Evolutionary conservation across 2,329 filamentous ascomycete genomes (phyloP).

Genomic region (Esteya vermicola): DNA sequence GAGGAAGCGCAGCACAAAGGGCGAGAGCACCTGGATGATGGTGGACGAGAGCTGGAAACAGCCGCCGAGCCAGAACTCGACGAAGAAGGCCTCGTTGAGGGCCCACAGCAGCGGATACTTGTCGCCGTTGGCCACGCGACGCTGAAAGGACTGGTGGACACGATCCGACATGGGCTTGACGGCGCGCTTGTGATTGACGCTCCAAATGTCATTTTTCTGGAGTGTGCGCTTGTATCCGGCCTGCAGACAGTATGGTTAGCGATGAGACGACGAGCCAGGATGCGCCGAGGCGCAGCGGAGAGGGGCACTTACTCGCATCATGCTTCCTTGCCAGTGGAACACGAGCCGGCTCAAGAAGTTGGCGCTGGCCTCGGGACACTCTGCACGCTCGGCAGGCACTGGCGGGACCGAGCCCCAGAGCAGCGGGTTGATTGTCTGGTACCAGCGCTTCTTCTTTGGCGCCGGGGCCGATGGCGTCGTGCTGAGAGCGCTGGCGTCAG

Average conservation of each 20-base stretch:
- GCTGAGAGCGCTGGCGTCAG: conserved; percentile 34
- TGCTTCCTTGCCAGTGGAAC: conserved; percentile 80
- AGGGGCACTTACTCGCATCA: conserved; percentile 71
- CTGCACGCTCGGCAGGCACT: conserved; percentile 35
- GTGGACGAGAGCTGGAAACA: conserved; percentile 59
- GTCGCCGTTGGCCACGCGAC: conserved; percentile 50
- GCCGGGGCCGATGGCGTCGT: conserved; percentile 7
- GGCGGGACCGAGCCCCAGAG: conserved; percentile 42
- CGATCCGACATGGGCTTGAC: conserved; percentile 55
- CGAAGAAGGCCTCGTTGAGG: conserved; percentile 72
- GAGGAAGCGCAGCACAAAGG: conserved; percentile 72
- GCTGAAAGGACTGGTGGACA: conserved; percentile 54
- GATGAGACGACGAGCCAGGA: neutral
- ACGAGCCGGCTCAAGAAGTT: conserved; percentile 60
- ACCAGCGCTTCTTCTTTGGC: conserved; percentile 39
- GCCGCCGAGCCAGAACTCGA: conserved; percentile 78
- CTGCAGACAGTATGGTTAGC: conserved; percentile 24
- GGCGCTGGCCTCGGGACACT: conserved; percentile 59
- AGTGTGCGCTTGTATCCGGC: conserved; percentile 75
- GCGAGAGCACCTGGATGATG: conserved; percentile 66
- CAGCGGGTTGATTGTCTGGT: conserved; percentile 46
- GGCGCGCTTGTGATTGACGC: conserved; percentile 67
- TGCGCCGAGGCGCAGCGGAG: too few relatives aligned
- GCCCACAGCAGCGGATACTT: conserved; percentile 66
- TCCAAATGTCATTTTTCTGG: conserved; percentile 75